A percentile compares a stretch with the other conserved stretches of the same genome.
Evolutionary conservation across 306 rosid species (phyloP).

Genomic region (Quercus glauca): DNA sequence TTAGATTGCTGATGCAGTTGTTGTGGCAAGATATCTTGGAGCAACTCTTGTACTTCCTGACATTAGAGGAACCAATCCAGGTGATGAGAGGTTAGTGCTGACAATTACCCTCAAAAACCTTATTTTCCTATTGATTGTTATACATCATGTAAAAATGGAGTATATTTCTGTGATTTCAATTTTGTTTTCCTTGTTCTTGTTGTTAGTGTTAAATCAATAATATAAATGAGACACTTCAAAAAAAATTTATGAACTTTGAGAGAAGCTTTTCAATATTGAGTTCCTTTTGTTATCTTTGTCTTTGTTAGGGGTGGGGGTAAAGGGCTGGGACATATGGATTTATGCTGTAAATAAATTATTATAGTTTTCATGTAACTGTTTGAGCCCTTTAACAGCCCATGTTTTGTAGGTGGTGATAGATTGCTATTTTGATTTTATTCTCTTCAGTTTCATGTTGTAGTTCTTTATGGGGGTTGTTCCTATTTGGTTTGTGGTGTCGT

Average conservation of each 20-base stretch:
- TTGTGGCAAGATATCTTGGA: constrained; percentile 88
- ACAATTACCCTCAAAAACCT: background rate
- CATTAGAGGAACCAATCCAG: constrained; percentile 89
- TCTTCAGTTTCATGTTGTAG: background rate
- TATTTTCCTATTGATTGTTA: background rate
- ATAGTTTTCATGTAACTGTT: background rate
- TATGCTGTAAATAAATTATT: background rate
- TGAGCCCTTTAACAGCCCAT: background rate
- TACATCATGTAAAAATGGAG: background rate
- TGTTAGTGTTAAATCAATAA: background rate
- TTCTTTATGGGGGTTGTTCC: background rate
- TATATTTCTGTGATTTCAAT: constrained; percentile 1
- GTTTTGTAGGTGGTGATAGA: background rate
- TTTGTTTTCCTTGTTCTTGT: constrained; percentile 2
- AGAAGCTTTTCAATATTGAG: background rate
- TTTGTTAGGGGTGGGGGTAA: background rate
- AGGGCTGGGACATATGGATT: background rate
- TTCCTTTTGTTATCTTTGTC: background rate
- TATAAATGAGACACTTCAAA: background rate
- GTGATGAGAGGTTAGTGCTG: constrained; percentile 80
- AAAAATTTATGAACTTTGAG: constrained; percentile 1
- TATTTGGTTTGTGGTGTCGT: background rate
- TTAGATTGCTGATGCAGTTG: constrained; percentile 85
- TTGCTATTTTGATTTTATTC: background rate
- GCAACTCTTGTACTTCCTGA: constrained; percentile 95